Evolutionary conservation across 768 basidiomycete species (phyloP).

Genomic region (Strobilomyces dryophilus): DNA sequence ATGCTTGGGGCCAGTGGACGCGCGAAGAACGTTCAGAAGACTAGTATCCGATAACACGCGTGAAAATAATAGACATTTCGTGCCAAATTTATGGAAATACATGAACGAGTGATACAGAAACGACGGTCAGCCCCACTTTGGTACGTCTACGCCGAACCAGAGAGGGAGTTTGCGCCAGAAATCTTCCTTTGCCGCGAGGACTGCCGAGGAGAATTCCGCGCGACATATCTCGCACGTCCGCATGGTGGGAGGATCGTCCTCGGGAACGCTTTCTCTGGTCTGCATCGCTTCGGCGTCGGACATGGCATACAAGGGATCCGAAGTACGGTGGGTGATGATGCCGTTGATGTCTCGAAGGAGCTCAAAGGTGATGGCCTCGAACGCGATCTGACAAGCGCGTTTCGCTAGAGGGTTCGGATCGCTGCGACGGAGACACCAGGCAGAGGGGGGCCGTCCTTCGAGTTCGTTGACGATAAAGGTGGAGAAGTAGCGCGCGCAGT

Average conservation of each 20-base stretch:
- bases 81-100: constrained; percentile 9
- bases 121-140: constrained; percentile 32
- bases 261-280: constrained; percentile 44
- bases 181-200: constrained; percentile 55
- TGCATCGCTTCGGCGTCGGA: constrained; percentile 66
- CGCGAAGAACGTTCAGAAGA: no score
- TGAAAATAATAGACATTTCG: not conserved
- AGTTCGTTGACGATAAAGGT: constrained; percentile 73
- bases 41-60: not conserved
- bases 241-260: constrained; percentile 40
- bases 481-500: constrained; percentile 68
- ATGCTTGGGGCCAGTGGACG: no score
- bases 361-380: constrained; percentile 71
- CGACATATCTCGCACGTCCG: constrained; percentile 65
- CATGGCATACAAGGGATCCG: constrained; percentile 69
- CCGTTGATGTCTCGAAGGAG: constrained; percentile 72
- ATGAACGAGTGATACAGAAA: constrained; percentile 4
- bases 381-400: constrained; percentile 64
- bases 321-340: constrained; percentile 57
- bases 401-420: constrained; percentile 42
- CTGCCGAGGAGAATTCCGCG: constrained; percentile 55
- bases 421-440: constrained; percentile 46
- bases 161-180: constrained; percentile 60
- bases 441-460: constrained; percentile 56
- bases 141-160: constrained; percentile 60